A percentile compares a stretch with the other conserved stretches of the same genome.
These are phyloP conservation scores for Xenosphaeropsis pyriputrescens DNA, from an alignment of 2,329 filamentous ascomycete species.

Conservation along the genomic window DNA sequence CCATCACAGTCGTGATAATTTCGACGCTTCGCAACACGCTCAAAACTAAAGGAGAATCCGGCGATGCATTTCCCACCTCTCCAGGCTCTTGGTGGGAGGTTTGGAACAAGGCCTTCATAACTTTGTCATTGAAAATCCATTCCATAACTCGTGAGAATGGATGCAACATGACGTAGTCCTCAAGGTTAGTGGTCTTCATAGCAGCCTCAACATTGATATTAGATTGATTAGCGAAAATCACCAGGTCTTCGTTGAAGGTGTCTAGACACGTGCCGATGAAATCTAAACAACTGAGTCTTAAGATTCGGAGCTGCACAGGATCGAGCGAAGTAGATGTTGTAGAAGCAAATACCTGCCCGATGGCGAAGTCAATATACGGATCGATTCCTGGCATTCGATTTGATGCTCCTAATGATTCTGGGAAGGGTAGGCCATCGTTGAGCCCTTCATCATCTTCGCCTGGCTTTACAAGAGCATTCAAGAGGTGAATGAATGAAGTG, in stretches of 20 bases:
- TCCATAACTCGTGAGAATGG: conserved; percentile 94
- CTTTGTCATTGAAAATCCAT: conserved; percentile 91
- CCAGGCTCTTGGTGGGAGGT: conserved; percentile 63
- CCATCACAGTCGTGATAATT: conserved; percentile 69
- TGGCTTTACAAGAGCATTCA: conserved; percentile 59
- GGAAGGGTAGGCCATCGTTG: conserved; percentile 70
- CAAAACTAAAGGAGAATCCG: conserved; percentile 69
- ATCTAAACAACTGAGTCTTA: conserved; percentile 69
- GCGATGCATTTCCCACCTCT: conserved; percentile 56
- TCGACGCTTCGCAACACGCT: conserved; percentile 70
- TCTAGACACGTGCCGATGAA: conserved; percentile 68
- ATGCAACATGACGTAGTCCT: conserved; percentile 72
- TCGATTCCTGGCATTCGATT: conserved; percentile 79
- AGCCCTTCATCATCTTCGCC: conserved; percentile 43
- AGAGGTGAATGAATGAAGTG: conserved; percentile 66
- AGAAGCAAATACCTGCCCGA: conserved; percentile 62
- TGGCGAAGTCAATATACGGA: conserved; percentile 79
- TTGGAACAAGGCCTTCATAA: conserved; percentile 65
- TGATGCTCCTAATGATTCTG: conserved; percentile 65
- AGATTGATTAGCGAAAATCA: conserved; percentile 70
- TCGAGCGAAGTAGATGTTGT: conserved; percentile 43
- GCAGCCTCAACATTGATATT: conserved; percentile 61
- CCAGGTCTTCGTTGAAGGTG: conserved; percentile 88
- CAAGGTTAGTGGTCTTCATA: conserved; percentile 60
- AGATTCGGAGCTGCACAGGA: conserved; percentile 51